Evolutionary conservation across 441 rosid species (phyloP), one percentile per base, ranked within the genome.

Genomic region (Rhodomyrtus psidioides): DNA sequence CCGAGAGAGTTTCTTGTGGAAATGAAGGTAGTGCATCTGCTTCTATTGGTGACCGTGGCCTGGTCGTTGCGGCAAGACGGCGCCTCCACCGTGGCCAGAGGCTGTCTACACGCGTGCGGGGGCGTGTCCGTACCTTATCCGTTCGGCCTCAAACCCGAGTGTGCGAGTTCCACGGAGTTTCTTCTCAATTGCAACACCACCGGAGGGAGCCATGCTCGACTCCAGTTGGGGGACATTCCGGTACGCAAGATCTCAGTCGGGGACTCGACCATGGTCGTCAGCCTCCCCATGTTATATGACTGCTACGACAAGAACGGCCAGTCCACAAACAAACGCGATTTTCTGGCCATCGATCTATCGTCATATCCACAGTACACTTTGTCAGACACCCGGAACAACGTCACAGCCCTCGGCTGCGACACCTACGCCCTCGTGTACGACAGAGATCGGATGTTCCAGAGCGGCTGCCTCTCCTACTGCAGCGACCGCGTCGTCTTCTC

Each of bases 261-360:
- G 13, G 75, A 62, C 75, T 62, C 75, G 24, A 62, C 75, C 75
- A 62, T 62, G 75, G 2, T 62, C 13, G 1, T 62, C 1, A 62
- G 7, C 12, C 6, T 8, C 24, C 75, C 13, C 13, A 23, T 30
- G 30, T 6, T 30, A 9, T 0, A 30, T 24, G 2, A 4, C 0
- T 62, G 75, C 75, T 62, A 62, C 24, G 1, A 8, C 13, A 0
- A 4, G 12, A 0, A 0, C 1, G 70, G 10, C 42, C 0, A 0
- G 0, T 0, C 0, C 9, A 1, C 6, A 17, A 16, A 0, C 44
- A 17, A 2, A 0, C 17, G 4, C 24, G 3, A 0, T 8, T 0
- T 0, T 60, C 21, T 8, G 75, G 9, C 0, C 39, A 7, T 60
- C 39, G 0, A 62, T 30, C 24, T 62, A 62, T 2, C 6, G 1